phyloP scores from a whole-genome alignment of 495 filamentous ascomycete species.

The Penicillium coffeae region DNA sequence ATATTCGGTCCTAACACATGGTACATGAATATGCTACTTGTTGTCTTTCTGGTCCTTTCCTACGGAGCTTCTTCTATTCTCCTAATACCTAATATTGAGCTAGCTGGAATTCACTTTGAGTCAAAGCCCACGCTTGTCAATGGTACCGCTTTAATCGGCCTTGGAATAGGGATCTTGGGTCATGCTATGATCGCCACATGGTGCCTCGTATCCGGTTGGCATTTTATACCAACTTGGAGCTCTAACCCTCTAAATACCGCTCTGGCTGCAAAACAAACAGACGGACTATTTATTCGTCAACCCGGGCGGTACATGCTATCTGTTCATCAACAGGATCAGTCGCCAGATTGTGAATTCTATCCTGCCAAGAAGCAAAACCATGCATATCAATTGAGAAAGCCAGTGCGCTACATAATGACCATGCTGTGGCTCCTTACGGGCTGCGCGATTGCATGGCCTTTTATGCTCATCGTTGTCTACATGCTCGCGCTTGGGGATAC shows the following conservation, averaged over 20 bases:
- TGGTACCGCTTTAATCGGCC: neutral
- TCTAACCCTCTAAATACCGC: slow-evolving; percentile 25
- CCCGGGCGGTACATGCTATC: neutral
- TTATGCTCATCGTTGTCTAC: neutral
- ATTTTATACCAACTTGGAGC: slow-evolving; percentile 22
- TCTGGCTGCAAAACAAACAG: slow-evolving; percentile 11
- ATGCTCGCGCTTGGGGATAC: neutral
- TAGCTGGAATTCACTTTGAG: neutral
- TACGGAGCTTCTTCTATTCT: neutral
- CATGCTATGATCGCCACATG: slow-evolving; percentile 4
- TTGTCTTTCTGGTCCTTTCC: neutral
- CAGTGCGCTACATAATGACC: neutral
- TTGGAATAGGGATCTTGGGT: neutral
- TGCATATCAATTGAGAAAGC: neutral
- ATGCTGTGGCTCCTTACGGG: neutral
- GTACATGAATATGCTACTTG: slow-evolving; percentile 9
- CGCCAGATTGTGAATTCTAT: neutral
- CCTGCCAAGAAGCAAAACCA: neutral
- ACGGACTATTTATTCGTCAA: neutral
- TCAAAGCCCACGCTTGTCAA: neutral
- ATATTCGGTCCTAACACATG: slow-evolving; percentile 8
- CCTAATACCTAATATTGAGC: neutral
- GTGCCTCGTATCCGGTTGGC: neutral
- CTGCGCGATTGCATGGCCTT: neutral
- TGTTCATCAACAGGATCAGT: neutral